phyloP scores from a whole-genome alignment of 495 filamentous ascomycete species.

The Hyaloscypha hepaticicola region DNA sequence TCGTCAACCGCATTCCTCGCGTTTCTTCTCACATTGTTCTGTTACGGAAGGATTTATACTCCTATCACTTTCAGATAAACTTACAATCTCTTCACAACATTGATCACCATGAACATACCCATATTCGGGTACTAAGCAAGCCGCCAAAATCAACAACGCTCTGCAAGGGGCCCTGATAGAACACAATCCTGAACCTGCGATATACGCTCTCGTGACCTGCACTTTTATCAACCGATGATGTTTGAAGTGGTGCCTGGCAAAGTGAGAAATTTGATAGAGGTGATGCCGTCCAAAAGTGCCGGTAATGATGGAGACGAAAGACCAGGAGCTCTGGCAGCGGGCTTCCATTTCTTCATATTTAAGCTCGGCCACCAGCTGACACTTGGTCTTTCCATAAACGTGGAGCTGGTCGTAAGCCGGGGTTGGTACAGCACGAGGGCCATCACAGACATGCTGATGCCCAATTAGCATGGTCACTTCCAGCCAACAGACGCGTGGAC shows the following conservation, averaged over 20 bases:
- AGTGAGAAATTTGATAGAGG: constrained; percentile 34
- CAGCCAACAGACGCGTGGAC: too few species aligned
- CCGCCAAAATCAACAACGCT: constrained; percentile 42
- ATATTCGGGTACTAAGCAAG: constrained; percentile 38
- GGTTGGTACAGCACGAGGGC: constrained; percentile 37
- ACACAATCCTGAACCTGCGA: constrained; percentile 47
- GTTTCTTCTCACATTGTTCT: background rate
- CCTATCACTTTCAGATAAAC: background rate
- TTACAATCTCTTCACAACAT: constrained; percentile 40
- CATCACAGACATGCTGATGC: too few species aligned
- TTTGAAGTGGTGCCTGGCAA: constrained; percentile 44
- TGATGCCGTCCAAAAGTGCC: constrained; percentile 39
- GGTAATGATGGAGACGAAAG: constrained; percentile 42
- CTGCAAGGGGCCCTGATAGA: constrained; percentile 49
- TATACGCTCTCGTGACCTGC: constrained; percentile 41
- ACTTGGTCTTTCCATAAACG: constrained; percentile 32
- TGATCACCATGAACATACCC: constrained; percentile 39
- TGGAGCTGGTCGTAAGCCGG: constrained; percentile 38
- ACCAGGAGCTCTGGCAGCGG: constrained; percentile 43
- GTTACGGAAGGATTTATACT: background rate
- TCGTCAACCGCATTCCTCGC: background rate
- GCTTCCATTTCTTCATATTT: constrained; percentile 43
- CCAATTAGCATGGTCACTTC: too few species aligned
- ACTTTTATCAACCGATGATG: constrained; percentile 36
- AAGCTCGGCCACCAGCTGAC: constrained; percentile 37